Evolutionary conservation across 2,329 filamentous ascomycete genomes (phyloP).

Genomic region (Fusarium tanahbumbuense): DNA sequence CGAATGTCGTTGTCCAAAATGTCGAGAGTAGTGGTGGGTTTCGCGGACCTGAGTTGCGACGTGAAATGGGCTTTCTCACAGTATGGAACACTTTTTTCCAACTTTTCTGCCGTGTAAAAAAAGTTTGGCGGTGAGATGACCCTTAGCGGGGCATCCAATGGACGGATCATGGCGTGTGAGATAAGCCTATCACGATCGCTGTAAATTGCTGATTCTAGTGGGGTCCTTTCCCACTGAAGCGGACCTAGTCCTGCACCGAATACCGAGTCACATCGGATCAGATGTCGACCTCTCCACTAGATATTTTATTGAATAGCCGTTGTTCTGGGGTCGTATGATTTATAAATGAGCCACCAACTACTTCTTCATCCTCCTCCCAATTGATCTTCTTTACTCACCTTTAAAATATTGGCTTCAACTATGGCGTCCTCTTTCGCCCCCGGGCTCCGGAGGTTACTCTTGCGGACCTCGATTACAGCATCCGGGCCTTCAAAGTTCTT

Average conservation of each 20-base stretch:
- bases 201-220: slow-evolving; percentile 38
- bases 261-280: slow-evolving; percentile 37
- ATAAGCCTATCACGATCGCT: slow-evolving; percentile 49
- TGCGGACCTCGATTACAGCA: slow-evolving; percentile 50
- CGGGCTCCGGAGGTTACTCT: slow-evolving; percentile 55
- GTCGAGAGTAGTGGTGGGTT: slow-evolving; percentile 10
- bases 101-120: slow-evolving; percentile 47
- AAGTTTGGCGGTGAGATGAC: slow-evolving; percentile 45
- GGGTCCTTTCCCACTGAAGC: slow-evolving; percentile 9
- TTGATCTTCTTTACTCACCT: slow-evolving; percentile 9
- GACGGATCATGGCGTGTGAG: slow-evolving; percentile 7
- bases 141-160: slow-evolving; percentile 44
- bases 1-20: slow-evolving; percentile 1
- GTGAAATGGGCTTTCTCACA: slow-evolving; percentile 4
- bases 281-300: slow-evolving; percentile 16
- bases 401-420: slow-evolving; percentile 35
- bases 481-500: slow-evolving; percentile 53
- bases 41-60: slow-evolving; percentile 33
- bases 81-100: slow-evolving; percentile 36
- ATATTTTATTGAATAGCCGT: slow-evolving; percentile 20
- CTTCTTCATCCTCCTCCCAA: slow-evolving; percentile 7
- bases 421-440: slow-evolving; percentile 60
- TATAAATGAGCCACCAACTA: slow-evolving; percentile 27
- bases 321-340: slow-evolving; percentile 33
- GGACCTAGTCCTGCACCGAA: slow-evolving; percentile 31